phyloP scores from a whole-genome alignment of 2,329 filamentous ascomycete genomes.

The Xylariaceae sp. region DNA sequence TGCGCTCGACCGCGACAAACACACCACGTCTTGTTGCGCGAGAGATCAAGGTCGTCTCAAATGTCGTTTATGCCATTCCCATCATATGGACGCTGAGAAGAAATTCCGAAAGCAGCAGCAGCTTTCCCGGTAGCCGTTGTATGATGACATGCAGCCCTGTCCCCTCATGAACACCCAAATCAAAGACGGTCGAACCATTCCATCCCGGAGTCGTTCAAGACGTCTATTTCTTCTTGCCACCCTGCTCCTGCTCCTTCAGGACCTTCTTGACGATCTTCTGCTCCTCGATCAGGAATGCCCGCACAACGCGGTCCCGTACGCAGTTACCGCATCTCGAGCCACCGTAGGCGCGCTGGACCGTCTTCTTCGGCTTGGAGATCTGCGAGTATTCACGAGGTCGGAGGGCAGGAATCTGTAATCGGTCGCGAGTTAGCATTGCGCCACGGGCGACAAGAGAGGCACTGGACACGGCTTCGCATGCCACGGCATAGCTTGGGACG shows the following conservation, averaged over 20 bases:
- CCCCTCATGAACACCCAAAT: slow-evolving; percentile 28
- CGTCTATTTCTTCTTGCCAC: slow-evolving; percentile 62
- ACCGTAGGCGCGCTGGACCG: slow-evolving; percentile 95
- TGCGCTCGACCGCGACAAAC: too few relatives aligned
- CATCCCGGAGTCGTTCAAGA: slow-evolving; percentile 21
- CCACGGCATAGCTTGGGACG: too few relatives aligned
- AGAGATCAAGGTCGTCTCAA: slow-evolving; percentile 10
- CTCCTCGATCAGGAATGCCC: slow-evolving; percentile 99
- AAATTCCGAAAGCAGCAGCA: slow-evolving; percentile 26
- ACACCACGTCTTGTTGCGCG: slow-evolving; percentile 4
- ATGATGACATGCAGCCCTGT: slow-evolving; percentile 26
- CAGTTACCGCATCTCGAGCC: slow-evolving; percentile 98
- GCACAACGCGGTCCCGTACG: slow-evolving; percentile 95
- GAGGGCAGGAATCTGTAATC: slow-evolving; percentile 76
- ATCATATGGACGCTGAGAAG: slow-evolving; percentile 26
- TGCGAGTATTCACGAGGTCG: slow-evolving; percentile 95
- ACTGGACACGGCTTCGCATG: too few relatives aligned
- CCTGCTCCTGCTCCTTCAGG: slow-evolving; percentile 90
- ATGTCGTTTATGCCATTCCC: slow-evolving; percentile 27
- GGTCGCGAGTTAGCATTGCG: neutral
- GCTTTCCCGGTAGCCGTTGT: slow-evolving; percentile 20
- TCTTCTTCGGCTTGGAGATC: slow-evolving; percentile 99
- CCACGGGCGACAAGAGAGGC: too few relatives aligned
- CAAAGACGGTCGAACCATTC: slow-evolving; percentile 27
- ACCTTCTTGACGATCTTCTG: slow-evolving; percentile 99